Evolutionary conservation across 176 grass and related monocot species (phyloP), one percentile per base, ranked within the genome.

Genomic region (Coix lacrymajobi): DNA sequence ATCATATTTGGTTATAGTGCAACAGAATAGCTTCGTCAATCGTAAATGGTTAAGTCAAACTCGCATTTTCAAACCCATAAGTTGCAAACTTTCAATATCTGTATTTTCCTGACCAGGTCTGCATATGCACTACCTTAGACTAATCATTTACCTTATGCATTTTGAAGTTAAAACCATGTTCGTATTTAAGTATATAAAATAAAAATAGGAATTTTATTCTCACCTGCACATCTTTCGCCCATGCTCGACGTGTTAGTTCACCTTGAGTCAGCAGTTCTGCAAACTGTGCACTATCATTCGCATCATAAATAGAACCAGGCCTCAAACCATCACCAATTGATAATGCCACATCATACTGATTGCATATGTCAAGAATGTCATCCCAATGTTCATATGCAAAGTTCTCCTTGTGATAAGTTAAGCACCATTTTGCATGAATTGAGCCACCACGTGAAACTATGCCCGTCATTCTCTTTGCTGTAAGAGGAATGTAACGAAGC

Each of bases 381-480:
- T 95, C 96, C 96, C 96, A 98, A 36, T 98, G 92, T 56, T 95
- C 96, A 74, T 98, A 98, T 73, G 96, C 96, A 93, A 98, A 98
- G 74, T 98, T 98, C 85, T 98, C 96, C 78, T 93, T 93, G 79
- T 98, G 96, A 89, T 95, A 95, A 16, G 88, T 87, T 71, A 98
- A 79, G 77, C 96, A 98, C 96, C 96, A 98, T 84, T 98, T 98
- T 83, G 96, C 96, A 87, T 98, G 96, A 62, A 98, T 98, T 13
- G 96, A 98, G 66, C 96, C 96, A 41, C 96, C 96, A 80, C 96
- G 91, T 24, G 96, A 98, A 86, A 98, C 96, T 60, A 98, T 98
- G 65, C 96, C 96, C 28, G 96, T 98, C 96, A 98, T 98, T 71
- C 92, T 91, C 69, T 95, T 98, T 76, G 96, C 92, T 15, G 96